Evolutionary conservation across 2,329 filamentous ascomycete genomes (phyloP).

Genomic region (Onygenales sp.): DNA sequence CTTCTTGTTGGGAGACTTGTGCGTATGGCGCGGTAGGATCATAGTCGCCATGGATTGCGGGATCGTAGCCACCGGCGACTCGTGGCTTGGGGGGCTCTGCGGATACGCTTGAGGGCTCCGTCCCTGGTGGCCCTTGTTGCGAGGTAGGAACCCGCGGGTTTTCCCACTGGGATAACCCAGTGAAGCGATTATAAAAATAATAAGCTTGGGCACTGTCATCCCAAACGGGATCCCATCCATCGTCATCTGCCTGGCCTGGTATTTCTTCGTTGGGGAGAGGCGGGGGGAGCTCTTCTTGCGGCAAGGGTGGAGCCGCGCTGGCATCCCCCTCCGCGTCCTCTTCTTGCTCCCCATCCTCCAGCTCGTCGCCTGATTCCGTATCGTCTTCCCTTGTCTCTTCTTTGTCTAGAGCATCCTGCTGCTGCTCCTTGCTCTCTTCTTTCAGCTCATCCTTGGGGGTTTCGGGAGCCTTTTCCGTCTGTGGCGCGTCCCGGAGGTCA

Average conservation of each 20-base stretch:
- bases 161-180: constrained; percentile 67
- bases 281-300: constrained; percentile 35
- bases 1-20: constrained; percentile 36
- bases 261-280: constrained; percentile 45
- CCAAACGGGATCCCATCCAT: constrained; percentile 77
- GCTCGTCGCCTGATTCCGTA: constrained; percentile 1
- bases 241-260: constrained; percentile 39
- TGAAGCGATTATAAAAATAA: constrained; percentile 81
- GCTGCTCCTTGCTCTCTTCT: background rate
- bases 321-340: constrained; percentile 14
- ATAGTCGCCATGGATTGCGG: constrained; percentile 91
- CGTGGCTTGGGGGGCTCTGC: constrained; percentile 22
- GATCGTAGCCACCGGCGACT: constrained; percentile 72
- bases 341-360: constrained; percentile 9
- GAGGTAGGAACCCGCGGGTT: constrained; percentile 63
- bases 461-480: background rate
- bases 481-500: background rate
- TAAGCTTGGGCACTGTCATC: constrained; percentile 58
- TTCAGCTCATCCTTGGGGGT: background rate
- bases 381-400: background rate
- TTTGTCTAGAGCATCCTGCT: background rate
- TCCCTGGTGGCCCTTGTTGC: constrained; percentile 7
- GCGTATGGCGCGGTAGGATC: constrained; percentile 95
- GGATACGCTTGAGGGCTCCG: constrained; percentile 19
- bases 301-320: constrained; percentile 29